These are phyloP conservation scores for Penicillium sp. DNA, from an alignment of 2,329 filamentous ascomycete species.

Conservation along the genomic window DNA sequence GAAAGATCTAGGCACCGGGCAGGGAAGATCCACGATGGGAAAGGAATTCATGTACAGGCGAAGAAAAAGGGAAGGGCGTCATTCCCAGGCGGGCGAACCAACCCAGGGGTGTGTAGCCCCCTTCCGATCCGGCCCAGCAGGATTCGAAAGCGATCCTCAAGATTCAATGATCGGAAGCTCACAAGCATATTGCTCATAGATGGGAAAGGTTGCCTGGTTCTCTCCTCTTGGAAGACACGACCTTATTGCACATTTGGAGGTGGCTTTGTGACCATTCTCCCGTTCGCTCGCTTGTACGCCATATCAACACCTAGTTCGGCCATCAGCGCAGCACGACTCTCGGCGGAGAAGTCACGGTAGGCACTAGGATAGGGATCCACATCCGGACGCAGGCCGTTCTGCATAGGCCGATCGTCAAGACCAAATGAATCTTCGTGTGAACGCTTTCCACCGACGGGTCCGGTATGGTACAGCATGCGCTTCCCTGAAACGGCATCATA, in stretches of 20 bases:
- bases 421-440: slow-evolving; percentile 44
- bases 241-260: slow-evolving; percentile 27
- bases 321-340: slow-evolving; percentile 28
- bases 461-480: slow-evolving; percentile 37
- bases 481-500: slow-evolving; percentile 30
- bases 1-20: slow-evolving; percentile 14
- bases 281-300: slow-evolving; percentile 42
- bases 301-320: slow-evolving; percentile 31
- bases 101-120: neutral
- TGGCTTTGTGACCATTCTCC: slow-evolving; percentile 36
- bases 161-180: neutral
- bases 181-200: neutral
- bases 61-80: slow-evolving; percentile 12
- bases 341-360: slow-evolving; percentile 31
- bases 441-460: slow-evolving; percentile 34
- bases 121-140: neutral
- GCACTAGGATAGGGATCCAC: slow-evolving; percentile 26
- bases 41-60: slow-evolving; percentile 24
- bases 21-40: slow-evolving; percentile 7
- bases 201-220: neutral
- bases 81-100: neutral
- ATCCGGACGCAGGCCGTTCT: slow-evolving; percentile 49
- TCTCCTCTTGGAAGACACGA: neutral
- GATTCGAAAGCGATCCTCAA: neutral
- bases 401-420: slow-evolving; percentile 42